Percentiles rank a stretch among this genome's conserved stretches.
These are phyloP conservation scores for Neurospora terricola DNA, from an alignment of 495 filamentous ascomycete species.

Conservation along the genomic window DNA sequence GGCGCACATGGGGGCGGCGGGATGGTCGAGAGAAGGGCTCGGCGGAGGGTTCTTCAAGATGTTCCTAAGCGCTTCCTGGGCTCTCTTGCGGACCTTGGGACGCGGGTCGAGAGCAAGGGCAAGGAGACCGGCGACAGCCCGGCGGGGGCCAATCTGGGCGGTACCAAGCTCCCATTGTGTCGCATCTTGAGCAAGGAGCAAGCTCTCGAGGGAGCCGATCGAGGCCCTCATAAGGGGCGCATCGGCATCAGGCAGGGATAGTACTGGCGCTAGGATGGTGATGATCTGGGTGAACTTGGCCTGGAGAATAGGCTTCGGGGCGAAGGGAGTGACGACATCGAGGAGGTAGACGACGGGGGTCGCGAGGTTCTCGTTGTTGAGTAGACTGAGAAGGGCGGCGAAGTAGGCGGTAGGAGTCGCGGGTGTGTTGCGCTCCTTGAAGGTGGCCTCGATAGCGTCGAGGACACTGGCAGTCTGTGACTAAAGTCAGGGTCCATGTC, in stretches of 20 bases:
- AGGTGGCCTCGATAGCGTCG: conserved; percentile 82
- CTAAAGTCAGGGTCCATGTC: conserved; percentile 5
- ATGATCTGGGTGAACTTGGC: conserved; percentile 93
- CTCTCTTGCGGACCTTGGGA: conserved; percentile 90
- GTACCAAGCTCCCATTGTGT: conserved; percentile 78
- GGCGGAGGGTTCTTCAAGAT: conserved; percentile 76
- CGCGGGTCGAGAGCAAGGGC: conserved; percentile 75
- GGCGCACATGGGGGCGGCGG: conserved; percentile 90
- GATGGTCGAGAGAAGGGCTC: conserved; percentile 84
- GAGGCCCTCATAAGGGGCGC: conserved; percentile 77
- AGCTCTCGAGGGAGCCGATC: conserved; percentile 85
- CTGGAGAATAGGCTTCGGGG: conserved; percentile 74
- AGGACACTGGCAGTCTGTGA: conserved; percentile 76
- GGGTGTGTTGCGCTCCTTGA: conserved; percentile 73
- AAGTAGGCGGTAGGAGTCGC: conserved; percentile 86
- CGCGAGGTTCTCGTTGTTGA: conserved; percentile 78
- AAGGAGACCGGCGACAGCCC: conserved; percentile 80
- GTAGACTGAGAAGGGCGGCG: conserved; percentile 83
- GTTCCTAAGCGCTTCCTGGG: conserved; percentile 78
- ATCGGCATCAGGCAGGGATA: conserved; percentile 73
- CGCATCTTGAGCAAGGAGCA: conserved; percentile 80
- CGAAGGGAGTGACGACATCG: conserved; percentile 74
- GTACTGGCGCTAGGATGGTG: conserved; percentile 68
- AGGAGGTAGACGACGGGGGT: conserved; percentile 91
- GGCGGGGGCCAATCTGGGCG: conserved; percentile 74